Percentiles rank a stretch among this genome's conserved stretches.
phyloP scores from a whole-genome alignment of 805 yeast genomes.

The Debaryomyces tyrocola region DNA sequence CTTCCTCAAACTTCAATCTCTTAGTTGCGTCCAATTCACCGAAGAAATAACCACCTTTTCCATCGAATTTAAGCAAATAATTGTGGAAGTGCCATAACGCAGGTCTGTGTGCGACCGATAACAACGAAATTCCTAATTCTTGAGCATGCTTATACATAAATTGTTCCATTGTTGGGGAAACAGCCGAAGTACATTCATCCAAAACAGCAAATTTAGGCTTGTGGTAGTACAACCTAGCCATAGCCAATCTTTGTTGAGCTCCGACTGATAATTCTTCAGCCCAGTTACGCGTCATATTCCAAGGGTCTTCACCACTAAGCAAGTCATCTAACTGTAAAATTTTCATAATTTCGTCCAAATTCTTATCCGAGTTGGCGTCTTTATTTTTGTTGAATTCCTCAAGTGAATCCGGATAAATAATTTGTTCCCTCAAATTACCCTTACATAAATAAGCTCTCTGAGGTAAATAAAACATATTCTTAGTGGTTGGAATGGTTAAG shows the following conservation, averaged over 20 bases:
- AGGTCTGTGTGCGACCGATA: conserved; percentile 91
- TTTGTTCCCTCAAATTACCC: conserved; percentile 82
- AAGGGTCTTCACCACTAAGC: conserved; percentile 44
- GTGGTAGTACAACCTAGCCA: conserved; percentile 91
- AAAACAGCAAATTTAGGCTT: conserved; percentile 90
- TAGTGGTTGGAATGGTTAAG: conserved; percentile 62
- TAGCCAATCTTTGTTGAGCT: conserved; percentile 88
- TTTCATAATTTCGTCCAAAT: conserved; percentile 52
- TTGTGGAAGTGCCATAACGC: conserved; percentile 92
- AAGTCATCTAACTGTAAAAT: conserved; percentile 62
- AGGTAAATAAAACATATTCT: conserved; percentile 82
- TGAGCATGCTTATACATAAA: conserved; percentile 85
- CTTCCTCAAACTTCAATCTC: conserved; percentile 75
- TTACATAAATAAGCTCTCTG: conserved; percentile 86
- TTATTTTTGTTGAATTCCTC: conserved; percentile 47
- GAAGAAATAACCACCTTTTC: conserved; percentile 68
- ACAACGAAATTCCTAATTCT: conserved; percentile 70
- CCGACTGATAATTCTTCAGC: conserved; percentile 85
- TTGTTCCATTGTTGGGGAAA: conserved; percentile 86
- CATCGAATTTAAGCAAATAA: conserved; percentile 78
- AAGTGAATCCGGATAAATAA: conserved; percentile 80
- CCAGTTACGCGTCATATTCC: conserved; percentile 78
- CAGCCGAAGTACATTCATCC: conserved; percentile 95
- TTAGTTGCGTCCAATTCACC: conserved; percentile 68
- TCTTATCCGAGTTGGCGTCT: conserved; percentile 43